Conservation (phyloP, 441 rosid species). For the Croton laevigatus region DNA sequence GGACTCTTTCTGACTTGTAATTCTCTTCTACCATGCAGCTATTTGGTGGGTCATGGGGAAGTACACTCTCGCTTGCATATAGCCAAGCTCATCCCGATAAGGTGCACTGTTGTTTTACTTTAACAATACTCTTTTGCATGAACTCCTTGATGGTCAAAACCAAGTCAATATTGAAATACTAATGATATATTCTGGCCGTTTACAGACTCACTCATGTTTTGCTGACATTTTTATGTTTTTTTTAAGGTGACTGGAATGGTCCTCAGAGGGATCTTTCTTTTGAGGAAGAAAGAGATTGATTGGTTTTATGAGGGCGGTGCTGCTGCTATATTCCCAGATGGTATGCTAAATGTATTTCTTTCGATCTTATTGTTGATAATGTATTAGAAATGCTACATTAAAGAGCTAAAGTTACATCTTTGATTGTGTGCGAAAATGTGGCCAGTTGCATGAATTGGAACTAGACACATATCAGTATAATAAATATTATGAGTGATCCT, state of each 20-base stretch:
- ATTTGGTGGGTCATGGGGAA: constrained; percentile 99
- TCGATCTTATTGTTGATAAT: constrained; percentile 11
- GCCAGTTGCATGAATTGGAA: neutral
- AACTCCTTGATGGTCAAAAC: constrained; percentile 7
- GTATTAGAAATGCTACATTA: neutral
- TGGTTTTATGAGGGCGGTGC: constrained; percentile 99
- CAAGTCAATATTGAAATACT: neutral
- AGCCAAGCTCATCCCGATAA: constrained; percentile 83
- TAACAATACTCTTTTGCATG: constrained; percentile 7
- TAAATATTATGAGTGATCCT: neutral
- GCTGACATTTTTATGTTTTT: constrained; percentile 14
- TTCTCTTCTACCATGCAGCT: constrained; percentile 45
- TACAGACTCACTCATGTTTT: constrained; percentile 12
- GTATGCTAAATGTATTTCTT: constrained; percentile 38
- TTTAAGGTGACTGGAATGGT: constrained; percentile 81
- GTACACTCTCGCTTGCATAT: constrained; percentile 84
- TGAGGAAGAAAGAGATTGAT: constrained; percentile 92
- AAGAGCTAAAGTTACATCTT: constrained; percentile 2
- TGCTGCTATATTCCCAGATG: constrained; percentile 92
- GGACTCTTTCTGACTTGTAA: constrained; percentile 1
- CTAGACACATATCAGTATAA: neutral
- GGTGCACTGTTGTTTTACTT: constrained; percentile 37
- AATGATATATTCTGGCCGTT: neutral
- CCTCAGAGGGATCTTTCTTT: constrained; percentile 86
- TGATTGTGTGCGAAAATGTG: neutral